Percentiles rank a stretch among this genome's conserved stretches.
phyloP scores from a whole-genome alignment of 2,329 filamentous ascomycete species.

The Emmonsiellopsis sp. region DNA sequence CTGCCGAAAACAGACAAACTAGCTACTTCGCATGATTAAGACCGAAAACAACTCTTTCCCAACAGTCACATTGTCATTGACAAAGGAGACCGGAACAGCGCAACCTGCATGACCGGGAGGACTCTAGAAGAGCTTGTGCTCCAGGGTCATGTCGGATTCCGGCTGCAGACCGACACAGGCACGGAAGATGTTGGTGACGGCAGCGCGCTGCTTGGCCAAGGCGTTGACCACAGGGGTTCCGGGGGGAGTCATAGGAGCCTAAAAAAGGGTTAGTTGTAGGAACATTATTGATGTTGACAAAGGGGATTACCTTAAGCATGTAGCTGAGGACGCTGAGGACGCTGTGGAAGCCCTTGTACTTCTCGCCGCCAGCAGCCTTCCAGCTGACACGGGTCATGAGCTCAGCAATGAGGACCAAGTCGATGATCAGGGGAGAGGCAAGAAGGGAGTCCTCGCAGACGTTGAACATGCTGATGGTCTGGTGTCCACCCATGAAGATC shows the following conservation, averaged over 20 bases:
- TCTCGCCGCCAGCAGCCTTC: constrained; percentile 57
- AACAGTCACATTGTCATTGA: no score
- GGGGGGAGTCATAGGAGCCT: constrained; percentile 87
- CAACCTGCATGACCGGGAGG: neutral
- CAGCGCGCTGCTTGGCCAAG: constrained; percentile 88
- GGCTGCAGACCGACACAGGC: constrained; percentile 94
- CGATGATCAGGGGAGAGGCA: constrained; percentile 93
- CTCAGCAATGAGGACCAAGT: constrained; percentile 84
- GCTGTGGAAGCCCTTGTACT: constrained; percentile 91
- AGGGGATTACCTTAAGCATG: constrained; percentile 65
- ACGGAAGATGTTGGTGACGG: constrained; percentile 96
- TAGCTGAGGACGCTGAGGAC: constrained; percentile 96
- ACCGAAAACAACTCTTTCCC: no score
- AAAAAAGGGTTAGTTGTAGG: constrained; percentile 9
- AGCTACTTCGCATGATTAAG: no score
- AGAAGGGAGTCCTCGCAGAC: constrained; percentile 97
- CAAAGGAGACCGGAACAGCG: neutral
- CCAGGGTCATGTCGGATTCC: constrained; percentile 96
- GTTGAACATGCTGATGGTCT: constrained; percentile 97
- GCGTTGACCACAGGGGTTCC: constrained; percentile 95
- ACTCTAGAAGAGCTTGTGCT: constrained; percentile 88
- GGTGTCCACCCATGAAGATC: constrained; percentile 97
- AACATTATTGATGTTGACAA: neutral
- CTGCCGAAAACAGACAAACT: neutral
- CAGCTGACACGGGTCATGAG: constrained; percentile 98